phyloP scores from a whole-genome alignment of 805 yeast genomes.

The Zygotorulaspora sp. region DNA sequence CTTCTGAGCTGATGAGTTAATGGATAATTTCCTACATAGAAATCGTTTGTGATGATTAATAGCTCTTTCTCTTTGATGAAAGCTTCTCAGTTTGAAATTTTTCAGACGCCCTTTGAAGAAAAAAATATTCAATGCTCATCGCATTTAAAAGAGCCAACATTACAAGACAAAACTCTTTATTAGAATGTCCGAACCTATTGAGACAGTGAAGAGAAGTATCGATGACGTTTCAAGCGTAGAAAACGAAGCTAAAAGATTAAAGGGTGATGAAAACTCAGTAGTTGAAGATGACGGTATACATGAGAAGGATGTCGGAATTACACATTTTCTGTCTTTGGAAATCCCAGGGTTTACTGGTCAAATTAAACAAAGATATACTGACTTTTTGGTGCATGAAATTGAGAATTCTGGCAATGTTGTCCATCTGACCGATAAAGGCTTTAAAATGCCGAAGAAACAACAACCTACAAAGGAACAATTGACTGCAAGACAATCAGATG shows the following conservation, averaged over 20 bases:
- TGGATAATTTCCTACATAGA: too few species aligned
- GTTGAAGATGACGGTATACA: conserved; percentile 41
- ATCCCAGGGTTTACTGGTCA: conserved; percentile 68
- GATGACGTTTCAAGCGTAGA: conserved; percentile 15
- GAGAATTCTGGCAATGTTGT: conserved; percentile 63
- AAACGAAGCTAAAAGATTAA: conserved; percentile 21
- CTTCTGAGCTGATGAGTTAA: too few species aligned
- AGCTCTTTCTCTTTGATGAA: too few species aligned
- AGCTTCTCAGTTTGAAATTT: conserved; percentile 8
- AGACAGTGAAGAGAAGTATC: conserved; percentile 21
- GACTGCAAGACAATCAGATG: conserved; percentile 33
- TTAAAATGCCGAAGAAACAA: conserved; percentile 48
- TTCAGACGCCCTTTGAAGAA: conserved; percentile 7
- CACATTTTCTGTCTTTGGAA: conserved; percentile 54
- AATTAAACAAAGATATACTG: conserved; percentile 86
- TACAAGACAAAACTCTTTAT: too few species aligned
- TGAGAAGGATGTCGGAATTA: conserved; percentile 85
- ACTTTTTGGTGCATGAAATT: conserved; percentile 90
- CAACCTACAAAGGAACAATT: conserved; percentile 41
- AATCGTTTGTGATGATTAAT: conserved; percentile 6
- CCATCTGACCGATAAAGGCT: conserved; percentile 71
- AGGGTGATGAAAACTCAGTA: conserved; percentile 8
- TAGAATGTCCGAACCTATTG: conserved; percentile 6
- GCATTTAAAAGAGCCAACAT: neutral
- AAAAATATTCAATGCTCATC: conserved; percentile 5